phyloP scores from a whole-genome alignment of 2,329 filamentous ascomycete species.

The Cladosporium sp. region DNA sequence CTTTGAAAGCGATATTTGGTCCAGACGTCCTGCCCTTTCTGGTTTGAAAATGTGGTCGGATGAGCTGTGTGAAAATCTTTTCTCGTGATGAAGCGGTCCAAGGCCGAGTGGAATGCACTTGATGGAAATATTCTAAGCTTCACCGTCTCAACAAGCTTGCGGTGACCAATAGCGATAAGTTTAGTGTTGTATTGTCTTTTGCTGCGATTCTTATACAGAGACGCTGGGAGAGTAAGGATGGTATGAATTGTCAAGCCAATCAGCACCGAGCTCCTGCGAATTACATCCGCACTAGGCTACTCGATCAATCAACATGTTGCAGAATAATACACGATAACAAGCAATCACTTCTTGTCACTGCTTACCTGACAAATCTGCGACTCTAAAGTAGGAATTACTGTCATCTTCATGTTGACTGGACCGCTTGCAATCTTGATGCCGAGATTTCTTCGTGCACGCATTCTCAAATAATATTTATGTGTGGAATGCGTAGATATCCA shows the following conservation, averaged over 20 bases:
- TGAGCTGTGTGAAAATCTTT: neutral
- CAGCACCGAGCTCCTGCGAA: neutral
- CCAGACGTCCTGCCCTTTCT: neutral
- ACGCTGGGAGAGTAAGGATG: neutral
- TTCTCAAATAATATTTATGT: neutral
- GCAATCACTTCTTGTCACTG: neutral
- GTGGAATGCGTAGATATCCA: neutral
- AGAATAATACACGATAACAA: neutral
- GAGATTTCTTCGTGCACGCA: neutral
- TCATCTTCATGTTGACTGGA: neutral
- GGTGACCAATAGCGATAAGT: neutral
- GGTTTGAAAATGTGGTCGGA: neutral
- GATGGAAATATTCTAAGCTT: neutral
- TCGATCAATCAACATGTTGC: neutral
- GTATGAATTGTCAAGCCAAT: neutral
- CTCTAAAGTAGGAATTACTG: neutral
- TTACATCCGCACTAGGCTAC: neutral
- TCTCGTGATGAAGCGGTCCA: neutral
- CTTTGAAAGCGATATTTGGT: neutral
- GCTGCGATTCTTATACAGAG: neutral
- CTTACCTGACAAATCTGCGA: neutral
- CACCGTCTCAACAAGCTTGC: neutral
- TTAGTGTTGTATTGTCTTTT: neutral
- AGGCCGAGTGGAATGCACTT: neutral
- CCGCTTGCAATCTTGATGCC: neutral